Percentiles rank a stretch among this genome's conserved stretches.
These are phyloP conservation scores for Rhynchospora pubera DNA, from an alignment of 176 grass and related monocot genomes.

Conservation along the genomic window DNA sequence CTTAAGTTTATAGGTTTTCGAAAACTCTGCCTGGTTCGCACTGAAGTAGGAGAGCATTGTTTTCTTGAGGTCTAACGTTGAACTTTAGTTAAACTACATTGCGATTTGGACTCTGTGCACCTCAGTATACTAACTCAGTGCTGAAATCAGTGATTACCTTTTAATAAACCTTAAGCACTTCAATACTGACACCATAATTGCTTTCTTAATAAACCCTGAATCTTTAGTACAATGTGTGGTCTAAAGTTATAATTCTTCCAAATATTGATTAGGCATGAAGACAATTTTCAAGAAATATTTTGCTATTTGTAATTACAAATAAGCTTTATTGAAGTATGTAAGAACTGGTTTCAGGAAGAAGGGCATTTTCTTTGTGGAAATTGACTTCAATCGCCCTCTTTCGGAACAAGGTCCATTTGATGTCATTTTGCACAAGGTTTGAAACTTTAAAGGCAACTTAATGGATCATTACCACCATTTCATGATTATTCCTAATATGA, in stretches of 20 bases:
- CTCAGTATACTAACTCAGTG: not conserved
- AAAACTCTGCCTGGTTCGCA: too few species aligned
- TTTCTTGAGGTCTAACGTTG: not conserved
- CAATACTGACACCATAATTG: not conserved
- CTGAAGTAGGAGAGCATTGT: not conserved
- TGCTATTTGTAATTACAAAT: not conserved
- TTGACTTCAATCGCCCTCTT: constrained; percentile 52
- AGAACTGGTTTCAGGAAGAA: constrained; percentile 55
- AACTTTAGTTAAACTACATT: not conserved
- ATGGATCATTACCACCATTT: constrained; percentile 1
- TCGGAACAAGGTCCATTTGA: constrained; percentile 92
- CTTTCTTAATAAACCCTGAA: not conserved
- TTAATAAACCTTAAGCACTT: not conserved
- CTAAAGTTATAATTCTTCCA: not conserved
- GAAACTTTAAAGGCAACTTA: not conserved
- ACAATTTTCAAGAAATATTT: not conserved
- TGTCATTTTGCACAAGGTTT: constrained; percentile 91
- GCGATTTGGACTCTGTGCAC: not conserved
- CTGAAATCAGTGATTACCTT: not conserved
- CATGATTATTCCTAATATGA: constrained; percentile 12
- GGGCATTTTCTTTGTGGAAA: constrained; percentile 74
- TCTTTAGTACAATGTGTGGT: not conserved
- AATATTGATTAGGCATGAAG: not conserved
- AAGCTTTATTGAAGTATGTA: not conserved
- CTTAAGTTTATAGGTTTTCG: not conserved